Base-by-base conservation (phyloP, 768 basidiomycete genomes). In the Calocybe indica region DNA sequence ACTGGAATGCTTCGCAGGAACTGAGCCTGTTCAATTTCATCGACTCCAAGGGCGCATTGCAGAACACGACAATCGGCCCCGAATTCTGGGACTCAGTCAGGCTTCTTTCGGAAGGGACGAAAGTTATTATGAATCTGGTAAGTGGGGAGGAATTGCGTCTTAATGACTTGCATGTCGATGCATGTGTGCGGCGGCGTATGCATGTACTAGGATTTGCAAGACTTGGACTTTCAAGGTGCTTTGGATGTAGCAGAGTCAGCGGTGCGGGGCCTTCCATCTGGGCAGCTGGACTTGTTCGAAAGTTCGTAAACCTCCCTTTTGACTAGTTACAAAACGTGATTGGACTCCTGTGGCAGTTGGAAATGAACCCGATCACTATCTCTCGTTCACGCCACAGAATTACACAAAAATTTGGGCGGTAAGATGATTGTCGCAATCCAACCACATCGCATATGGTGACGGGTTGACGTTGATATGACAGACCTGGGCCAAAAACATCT, bases 341-440 rank as follows among this genome's bases (percentile, higher is more conserved):
- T n/a, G 22, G 8, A n/a, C 30, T 14, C 42, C 22, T 22, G 22
- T 43, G 12, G 10, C 29, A 76, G 75, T 79, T 50, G 78, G 78
- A 14, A 79, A 79, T 43, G 78, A 79, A 58, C 76, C 76, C 2
- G 76, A 79, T 55, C 75, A 78, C 34, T 79, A 77, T 50, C 63
- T 65, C 35, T 32, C 52, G 7, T 72, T 71, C 51, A 69, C 70
- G 1, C 68, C 76, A 28, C 58, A 69, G 50, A 71, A 62, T 14
- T 79, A 79, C 51, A 66, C 69, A 3, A 54, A 55, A 10, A 64
- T 66, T 10, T 78, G 76, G 76, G 66, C 62, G 56, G 77, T 74
- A 54, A 43, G 64, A 52, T 28, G 11, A 12, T 22, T 22, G 22
- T 22, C 22, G 4, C 22, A 22, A 22, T 22, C 22, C 22, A 22